A percentile compares a stretch with the other conserved stretches of the same genome.
Evolutionary conservation across 1,139 yeast species (phyloP).

Genomic region (Arxiozyma bovina): DNA sequence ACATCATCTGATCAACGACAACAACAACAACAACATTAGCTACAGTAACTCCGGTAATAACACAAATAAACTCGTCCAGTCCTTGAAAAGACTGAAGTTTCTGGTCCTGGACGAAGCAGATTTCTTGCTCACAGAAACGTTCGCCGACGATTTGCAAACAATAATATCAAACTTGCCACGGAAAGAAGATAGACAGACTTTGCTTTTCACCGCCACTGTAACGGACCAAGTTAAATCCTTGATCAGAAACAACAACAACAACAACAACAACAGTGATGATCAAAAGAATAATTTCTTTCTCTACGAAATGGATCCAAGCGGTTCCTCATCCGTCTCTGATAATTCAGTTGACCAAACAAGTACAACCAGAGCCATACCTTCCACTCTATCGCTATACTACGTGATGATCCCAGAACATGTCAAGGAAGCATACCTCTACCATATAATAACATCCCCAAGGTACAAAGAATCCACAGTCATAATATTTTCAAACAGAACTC

Average conservation of each 20-base stretch:
- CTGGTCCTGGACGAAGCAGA: slow-evolving; percentile 96
- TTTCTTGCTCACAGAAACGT: slow-evolving; percentile 72
- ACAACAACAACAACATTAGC: too few relatives aligned
- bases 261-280: too few relatives aligned
- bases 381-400: slow-evolving; percentile 52
- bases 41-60: not conserved
- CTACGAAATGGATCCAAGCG: slow-evolving; percentile 60
- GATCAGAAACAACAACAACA: slow-evolving; percentile 48
- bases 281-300: slow-evolving; percentile 52
- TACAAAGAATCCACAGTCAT: slow-evolving; percentile 64
- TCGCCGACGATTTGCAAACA: slow-evolving; percentile 65
- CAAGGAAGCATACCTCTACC: slow-evolving; percentile 78
- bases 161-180: slow-evolving; percentile 69
- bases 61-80: slow-evolving; percentile 27
- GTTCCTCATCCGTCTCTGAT: not conserved
- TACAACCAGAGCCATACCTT: slow-evolving; percentile 69
- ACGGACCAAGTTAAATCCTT: slow-evolving; percentile 84
- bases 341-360: slow-evolving; percentile 28
- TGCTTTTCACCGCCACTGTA: slow-evolving; percentile 90
- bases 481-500: slow-evolving; percentile 83
- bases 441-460: slow-evolving; percentile 52
- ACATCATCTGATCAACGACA: slow-evolving; percentile 80
- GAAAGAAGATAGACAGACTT: slow-evolving; percentile 68
- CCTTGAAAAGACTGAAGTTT: slow-evolving; percentile 66
- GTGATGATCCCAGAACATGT: slow-evolving; percentile 68